Evolutionary conservation across 2,329 filamentous ascomycete species (phyloP).

Genomic region (Immersiporthe knoxdaviesiana): DNA sequence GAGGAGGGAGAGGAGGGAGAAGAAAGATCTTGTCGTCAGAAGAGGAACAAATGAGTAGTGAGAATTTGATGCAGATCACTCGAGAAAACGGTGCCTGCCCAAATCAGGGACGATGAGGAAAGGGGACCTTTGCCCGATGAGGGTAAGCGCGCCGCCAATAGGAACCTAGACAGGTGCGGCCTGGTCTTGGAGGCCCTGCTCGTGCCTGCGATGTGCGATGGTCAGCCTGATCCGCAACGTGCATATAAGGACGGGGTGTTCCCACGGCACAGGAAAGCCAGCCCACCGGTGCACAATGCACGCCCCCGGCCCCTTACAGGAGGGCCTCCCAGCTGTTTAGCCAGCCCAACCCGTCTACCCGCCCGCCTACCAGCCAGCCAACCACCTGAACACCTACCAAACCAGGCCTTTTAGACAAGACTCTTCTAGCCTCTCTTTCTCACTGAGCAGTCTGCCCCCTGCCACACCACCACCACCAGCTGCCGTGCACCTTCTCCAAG

Average conservation of each 20-base stretch:
- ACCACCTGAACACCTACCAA: not conserved
- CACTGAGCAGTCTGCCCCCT: not conserved
- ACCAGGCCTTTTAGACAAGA: too few relatives aligned
- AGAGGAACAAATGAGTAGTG: not conserved
- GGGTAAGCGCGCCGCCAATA: constrained; percentile 20
- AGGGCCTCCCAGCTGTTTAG: constrained; percentile 2
- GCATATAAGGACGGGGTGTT: constrained; percentile 30
- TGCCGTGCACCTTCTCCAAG: not conserved
- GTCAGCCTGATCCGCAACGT: constrained; percentile 19
- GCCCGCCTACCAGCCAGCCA: not conserved
- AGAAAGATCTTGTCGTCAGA: not conserved
- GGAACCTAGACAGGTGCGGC: not conserved
- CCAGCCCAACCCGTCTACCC: not conserved
- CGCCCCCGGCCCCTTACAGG: not conserved
- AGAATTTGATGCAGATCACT: constrained; percentile 18
- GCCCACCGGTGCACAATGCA: constrained; percentile 6
- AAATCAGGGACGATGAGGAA: constrained; percentile 17
- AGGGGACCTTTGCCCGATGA: constrained; percentile 22
- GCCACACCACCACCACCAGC: not conserved
- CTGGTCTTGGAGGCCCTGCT: constrained; percentile 18
- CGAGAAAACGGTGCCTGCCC: constrained; percentile 1
- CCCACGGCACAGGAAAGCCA: constrained; percentile 21
- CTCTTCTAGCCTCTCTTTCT: not conserved
- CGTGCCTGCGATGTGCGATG: too few relatives aligned
- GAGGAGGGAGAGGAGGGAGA: not conserved